Conservation (phyloP, 441 rosid genomes). For the Arabidopsis hybrid region DNA sequence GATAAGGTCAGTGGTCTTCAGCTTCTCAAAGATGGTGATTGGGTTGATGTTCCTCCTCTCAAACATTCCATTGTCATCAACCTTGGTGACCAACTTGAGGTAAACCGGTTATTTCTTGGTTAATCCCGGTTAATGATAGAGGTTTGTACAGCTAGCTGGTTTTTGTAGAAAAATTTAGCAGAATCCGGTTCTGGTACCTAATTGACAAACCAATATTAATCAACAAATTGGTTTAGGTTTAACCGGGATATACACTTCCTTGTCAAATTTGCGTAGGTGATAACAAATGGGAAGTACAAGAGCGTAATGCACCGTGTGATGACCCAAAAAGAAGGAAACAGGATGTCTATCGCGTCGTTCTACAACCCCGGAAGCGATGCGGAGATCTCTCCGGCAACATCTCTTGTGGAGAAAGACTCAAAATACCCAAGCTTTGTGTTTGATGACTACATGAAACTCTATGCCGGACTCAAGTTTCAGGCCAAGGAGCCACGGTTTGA, state of each 20-base stretch:
- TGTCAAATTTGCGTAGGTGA: slow-evolving; percentile 52
- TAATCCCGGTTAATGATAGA: background rate
- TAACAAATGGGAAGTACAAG: slow-evolving; percentile 84
- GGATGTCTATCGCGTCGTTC: slow-evolving; percentile 86
- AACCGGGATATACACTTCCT: background rate
- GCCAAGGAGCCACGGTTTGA: slow-evolving; percentile 83
- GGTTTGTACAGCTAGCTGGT: no score
- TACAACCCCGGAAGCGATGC: slow-evolving; percentile 83
- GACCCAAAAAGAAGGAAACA: slow-evolving; percentile 66
- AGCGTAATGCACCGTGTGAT: slow-evolving; percentile 73
- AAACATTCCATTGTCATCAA: slow-evolving; percentile 80
- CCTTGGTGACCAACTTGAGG: slow-evolving; percentile 92
- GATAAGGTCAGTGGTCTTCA: slow-evolving; percentile 85
- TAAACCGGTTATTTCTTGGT: slow-evolving; percentile 19
- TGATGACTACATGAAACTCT: slow-evolving; percentile 83
- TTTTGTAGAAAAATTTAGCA: no score
- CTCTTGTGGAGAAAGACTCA: slow-evolving; percentile 54
- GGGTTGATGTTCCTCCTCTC: slow-evolving; percentile 85
- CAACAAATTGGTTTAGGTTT: no score
- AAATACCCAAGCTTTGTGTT: slow-evolving; percentile 79
- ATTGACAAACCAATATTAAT: no score
- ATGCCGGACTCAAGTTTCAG: slow-evolving; percentile 70
- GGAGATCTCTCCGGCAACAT: slow-evolving; percentile 67
- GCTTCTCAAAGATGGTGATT: slow-evolving; percentile 74
- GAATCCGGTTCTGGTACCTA: no score